Percentiles rank a stretch among this genome's conserved stretches.
These are phyloP conservation scores for Kingdonia uniflora DNA, from an alignment of 164 flowering plant species.

Conservation along the genomic window DNA sequence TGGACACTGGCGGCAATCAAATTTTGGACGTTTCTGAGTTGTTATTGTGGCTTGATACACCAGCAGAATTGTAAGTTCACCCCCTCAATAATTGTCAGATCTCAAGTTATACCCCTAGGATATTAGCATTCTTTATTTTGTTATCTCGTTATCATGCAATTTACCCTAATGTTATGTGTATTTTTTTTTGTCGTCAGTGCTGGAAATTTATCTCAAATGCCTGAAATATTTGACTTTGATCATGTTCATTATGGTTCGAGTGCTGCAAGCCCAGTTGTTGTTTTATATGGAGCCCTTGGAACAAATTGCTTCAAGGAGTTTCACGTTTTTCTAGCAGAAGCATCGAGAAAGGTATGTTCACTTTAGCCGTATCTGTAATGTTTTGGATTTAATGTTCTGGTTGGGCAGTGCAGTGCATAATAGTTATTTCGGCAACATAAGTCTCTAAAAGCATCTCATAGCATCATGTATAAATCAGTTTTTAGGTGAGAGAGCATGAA, in stretches of 20 bases:
- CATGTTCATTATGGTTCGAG: conserved; percentile 61
- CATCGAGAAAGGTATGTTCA: conserved; percentile 63
- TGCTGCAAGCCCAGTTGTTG: conserved; percentile 44
- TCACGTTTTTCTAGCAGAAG: conserved; percentile 49
- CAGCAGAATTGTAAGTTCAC: conserved; percentile 29
- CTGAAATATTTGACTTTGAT: conserved; percentile 91
- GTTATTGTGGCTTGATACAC: conserved; percentile 44
- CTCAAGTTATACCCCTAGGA: neutral
- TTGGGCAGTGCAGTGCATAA: neutral
- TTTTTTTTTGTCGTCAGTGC: conserved; percentile 32
- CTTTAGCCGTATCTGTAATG: neutral
- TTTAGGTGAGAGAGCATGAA: too few relatives aligned
- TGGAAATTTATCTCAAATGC: conserved; percentile 51
- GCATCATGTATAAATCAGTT: too few relatives aligned
- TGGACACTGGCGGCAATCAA: conserved; percentile 62
- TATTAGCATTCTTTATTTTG: neutral
- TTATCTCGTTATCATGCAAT: neutral
- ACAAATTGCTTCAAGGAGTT: conserved; percentile 79
- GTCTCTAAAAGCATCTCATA: too few relatives aligned
- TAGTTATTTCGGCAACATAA: neutral
- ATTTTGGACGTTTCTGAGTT: conserved; percentile 63
- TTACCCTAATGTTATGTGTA: neutral
- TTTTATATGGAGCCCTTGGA: conserved; percentile 94
- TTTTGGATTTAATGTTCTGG: neutral
- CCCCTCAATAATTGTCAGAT: neutral